Evolutionary conservation across 2,329 filamentous ascomycete species (phyloP), one percentile per base, ranked within the genome.

Genomic region (Neocatenulostroma microsporum): DNA sequence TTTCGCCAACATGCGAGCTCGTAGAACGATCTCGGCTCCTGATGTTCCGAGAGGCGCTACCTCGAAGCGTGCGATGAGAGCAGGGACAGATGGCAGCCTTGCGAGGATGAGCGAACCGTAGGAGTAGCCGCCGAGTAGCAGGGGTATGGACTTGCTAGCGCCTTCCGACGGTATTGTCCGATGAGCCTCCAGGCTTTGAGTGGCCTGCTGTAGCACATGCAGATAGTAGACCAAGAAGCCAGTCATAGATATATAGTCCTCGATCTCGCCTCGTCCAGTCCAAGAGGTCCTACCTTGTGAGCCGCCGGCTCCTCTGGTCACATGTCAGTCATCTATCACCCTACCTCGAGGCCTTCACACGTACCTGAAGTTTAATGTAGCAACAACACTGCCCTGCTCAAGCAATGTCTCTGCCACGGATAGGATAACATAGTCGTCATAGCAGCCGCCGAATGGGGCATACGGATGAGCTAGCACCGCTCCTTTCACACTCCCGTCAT

Each of bases 331-430:
- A 18, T 3, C 8, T 13, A 7, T 18, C 23, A 29, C 9, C 20
- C 21, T 13, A 7, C 21, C 12, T 10, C n/a, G 25, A 3, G 11
- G 12, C n/a, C 10, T 15, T 26, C 14, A 45, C 15, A 44, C 61
- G 35, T 66, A 88, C 83, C 88, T 75, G 58, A 96, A 95, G 55
- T 96, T 95, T 62, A 96, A 95, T 0, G 86, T 94, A 6, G 74
- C 80, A 2, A 95, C 82, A 2, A 94, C 58, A 52, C 77, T 93
- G 2, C 84, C 84, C 35, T 70, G 63, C 4, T 71, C 66, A n/a
- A 94, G 59, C 30, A 94, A 67, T 40, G 80, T 62, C 2, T 67
- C 65, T 1, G 74, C 76, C 3, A 83, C 63, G 7, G 76, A 67
- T n/a, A 75, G 69, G 1, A 96, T 81, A 1, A 94, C 71, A 0